Conservation (phyloP, 495 filamentous ascomycete genomes). For the Pseudomonodictys pantanalensis region DNA sequence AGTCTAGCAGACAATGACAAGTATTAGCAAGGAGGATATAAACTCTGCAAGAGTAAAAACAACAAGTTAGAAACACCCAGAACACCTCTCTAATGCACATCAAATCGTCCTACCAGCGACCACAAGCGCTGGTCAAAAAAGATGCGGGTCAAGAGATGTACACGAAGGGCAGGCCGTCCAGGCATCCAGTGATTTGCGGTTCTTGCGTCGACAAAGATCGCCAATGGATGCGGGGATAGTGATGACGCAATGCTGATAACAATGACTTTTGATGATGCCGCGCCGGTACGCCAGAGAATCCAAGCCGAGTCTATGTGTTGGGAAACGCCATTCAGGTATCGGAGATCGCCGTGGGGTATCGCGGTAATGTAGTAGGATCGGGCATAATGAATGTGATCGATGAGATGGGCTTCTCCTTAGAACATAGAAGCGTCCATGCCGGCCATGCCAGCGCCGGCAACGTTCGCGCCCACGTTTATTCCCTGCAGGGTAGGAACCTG, state of each 20-base stretch:
- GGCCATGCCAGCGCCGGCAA: slow-evolving; percentile 42
- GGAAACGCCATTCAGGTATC: slow-evolving; percentile 1
- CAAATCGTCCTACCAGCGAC: slow-evolving; percentile 23
- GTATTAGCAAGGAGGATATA: too few relatives aligned
- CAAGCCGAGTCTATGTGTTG: background rate
- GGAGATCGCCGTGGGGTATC: background rate
- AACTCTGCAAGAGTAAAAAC: background rate
- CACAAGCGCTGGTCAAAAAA: slow-evolving; percentile 12
- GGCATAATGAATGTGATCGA: too few relatives aligned
- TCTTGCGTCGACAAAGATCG: slow-evolving; percentile 6
- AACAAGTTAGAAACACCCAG: slow-evolving; percentile 5
- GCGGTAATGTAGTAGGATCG: background rate
- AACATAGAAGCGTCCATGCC: slow-evolving; percentile 40
- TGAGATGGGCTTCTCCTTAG: too few relatives aligned
- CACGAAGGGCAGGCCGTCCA: slow-evolving; percentile 16
- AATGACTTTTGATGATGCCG: slow-evolving; percentile 8
- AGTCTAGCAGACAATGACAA: too few relatives aligned
- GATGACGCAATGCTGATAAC: slow-evolving; percentile 18
- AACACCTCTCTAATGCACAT: slow-evolving; percentile 26
- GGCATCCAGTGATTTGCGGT: slow-evolving; percentile 14
- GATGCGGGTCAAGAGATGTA: slow-evolving; percentile 23
- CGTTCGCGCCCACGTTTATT: slow-evolving; percentile 40
- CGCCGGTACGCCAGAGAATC: slow-evolving; percentile 9
- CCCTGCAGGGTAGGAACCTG: slow-evolving; percentile 32
- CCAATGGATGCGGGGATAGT: slow-evolving; percentile 12